A percentile compares a stretch with the other conserved stretches of the same genome.
phyloP scores from a whole-genome alignment of 192 early-diverging fungal species.

The Coemansia aciculifera region DNA sequence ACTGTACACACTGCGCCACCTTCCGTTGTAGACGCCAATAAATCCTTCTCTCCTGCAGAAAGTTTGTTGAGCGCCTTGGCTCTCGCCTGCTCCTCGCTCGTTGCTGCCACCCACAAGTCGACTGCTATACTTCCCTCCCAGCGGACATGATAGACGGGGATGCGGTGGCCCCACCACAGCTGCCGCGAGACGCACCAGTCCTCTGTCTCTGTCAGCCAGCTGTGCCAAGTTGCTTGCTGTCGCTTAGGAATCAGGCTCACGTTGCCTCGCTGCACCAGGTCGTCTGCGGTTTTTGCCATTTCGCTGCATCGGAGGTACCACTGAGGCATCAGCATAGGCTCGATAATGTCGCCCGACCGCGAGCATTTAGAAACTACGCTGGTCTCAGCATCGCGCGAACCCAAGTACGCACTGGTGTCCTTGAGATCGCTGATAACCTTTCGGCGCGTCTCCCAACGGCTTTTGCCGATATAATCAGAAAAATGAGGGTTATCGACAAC shows the following conservation, averaged over 20 bases:
- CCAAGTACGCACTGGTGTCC: conserved; percentile 68
- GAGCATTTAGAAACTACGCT: conserved; percentile 73
- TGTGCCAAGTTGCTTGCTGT: conserved; percentile 80
- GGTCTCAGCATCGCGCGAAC: conserved; percentile 74
- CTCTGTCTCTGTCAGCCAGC: conserved; percentile 84
- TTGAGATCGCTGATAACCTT: conserved; percentile 67
- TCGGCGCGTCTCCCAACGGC: conserved; percentile 81
- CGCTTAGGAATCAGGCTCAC: conserved; percentile 72
- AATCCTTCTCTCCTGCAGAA: background rate
- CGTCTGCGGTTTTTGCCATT: conserved; percentile 70
- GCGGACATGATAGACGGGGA: conserved; percentile 82
- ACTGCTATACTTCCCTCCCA: conserved; percentile 43
- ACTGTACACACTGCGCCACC: background rate
- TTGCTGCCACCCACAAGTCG: conserved; percentile 44
- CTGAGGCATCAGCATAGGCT: conserved; percentile 94
- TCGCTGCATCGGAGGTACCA: conserved; percentile 90
- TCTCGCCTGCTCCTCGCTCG: conserved; percentile 27
- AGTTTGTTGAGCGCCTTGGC: conserved; percentile 35
- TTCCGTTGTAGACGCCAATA: background rate
- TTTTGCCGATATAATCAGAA: conserved; percentile 45
- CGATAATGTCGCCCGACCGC: conserved; percentile 91
- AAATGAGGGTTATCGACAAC: conserved; percentile 36
- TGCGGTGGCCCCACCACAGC: conserved; percentile 97
- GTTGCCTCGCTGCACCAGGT: conserved; percentile 62
- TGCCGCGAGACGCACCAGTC: conserved; percentile 99